Evolutionary conservation across 768 basidiomycete species (phyloP), one percentile per base, ranked within the genome.

Genomic region (Baorangia bicolor): DNA sequence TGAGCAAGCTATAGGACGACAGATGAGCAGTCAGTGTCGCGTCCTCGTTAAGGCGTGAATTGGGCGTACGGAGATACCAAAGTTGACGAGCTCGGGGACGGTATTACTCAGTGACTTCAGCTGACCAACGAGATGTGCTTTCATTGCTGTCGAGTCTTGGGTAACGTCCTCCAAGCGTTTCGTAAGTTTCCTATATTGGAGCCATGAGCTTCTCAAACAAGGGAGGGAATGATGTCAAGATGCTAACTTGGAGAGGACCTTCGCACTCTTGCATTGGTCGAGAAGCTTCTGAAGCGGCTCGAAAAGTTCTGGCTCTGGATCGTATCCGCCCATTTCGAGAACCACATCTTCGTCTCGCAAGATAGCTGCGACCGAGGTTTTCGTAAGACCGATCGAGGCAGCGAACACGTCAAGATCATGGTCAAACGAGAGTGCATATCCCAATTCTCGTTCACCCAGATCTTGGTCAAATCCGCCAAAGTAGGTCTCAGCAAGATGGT

Each of bases 361-460:
- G 28, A 92, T 77, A 0, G 77, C 74, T n/a, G 82, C 75, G 14
- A 98, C 82, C 4, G 89, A 87, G 5, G 94, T 95, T 77, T 94
- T 92, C 38, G 90, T 86, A 56, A 96, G 81, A 2, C 92, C 92
- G 43, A 98, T 84, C 2, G 94, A 92, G 10, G 94, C 94, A 20
- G 92, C 84, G 70, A 98, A 94, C 71, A 91, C 90, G 68, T 99
- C 96, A 9, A 98, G 78, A 70, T 99, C 97, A 60, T 85, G 82
- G 66, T 99, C 96, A 60, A 96, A 86, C 12, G 88, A 82, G 25
- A 85, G 73, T 1, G 88, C 83, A 65, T 90, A 87, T 2, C 90
- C 92, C 30, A 96, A 77, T 70, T 97, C 93, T 23, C 90, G 83
- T 73, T 98, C 96, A 12, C 87, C 93, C 25, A 96, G 73, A 69